Evolutionary conservation across 2,329 filamentous ascomycete species (phyloP).

Genomic region (Colletotrichum sp.): DNA sequence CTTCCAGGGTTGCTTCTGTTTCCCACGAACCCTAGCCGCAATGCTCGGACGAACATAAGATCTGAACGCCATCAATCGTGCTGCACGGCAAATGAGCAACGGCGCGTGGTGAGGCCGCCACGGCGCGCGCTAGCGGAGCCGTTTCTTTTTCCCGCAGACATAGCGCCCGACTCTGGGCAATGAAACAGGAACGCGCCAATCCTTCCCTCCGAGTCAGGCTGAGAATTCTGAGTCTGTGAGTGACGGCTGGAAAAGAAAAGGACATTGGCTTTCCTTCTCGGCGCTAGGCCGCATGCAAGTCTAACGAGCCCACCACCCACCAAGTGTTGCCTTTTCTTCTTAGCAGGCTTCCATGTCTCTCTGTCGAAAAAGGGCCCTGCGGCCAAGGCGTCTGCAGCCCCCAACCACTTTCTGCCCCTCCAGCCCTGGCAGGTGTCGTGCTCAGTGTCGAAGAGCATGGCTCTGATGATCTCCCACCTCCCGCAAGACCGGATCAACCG

Average conservation of each 20-base stretch:
- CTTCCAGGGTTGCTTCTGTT: background rate
- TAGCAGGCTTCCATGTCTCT: background rate
- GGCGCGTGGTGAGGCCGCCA: constrained; percentile 10
- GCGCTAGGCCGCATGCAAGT: constrained; percentile 7
- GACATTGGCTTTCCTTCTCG: background rate
- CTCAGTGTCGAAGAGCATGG: background rate
- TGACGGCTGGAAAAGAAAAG: background rate
- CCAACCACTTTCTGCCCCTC: background rate
- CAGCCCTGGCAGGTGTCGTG: background rate
- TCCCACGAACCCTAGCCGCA: background rate
- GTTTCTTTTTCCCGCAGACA: constrained; percentile 3
- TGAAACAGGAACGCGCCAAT: constrained; percentile 9
- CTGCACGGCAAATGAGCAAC: constrained; percentile 1
- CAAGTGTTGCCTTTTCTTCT: background rate
- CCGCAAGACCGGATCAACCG: background rate
- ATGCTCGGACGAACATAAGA: constrained; percentile 2
- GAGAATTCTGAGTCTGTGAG: background rate
- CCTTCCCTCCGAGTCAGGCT: background rate
- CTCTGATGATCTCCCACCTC: background rate
- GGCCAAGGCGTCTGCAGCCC: background rate
- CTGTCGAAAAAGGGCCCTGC: background rate
- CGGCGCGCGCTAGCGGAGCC: constrained; percentile 1
- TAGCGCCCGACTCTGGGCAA: background rate
- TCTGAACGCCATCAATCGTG: background rate
- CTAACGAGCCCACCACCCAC: background rate